Percentiles rank a stretch among this genome's conserved stretches.
Conservation (phyloP, 352 stramenopile species). For the Phytophthora sp. region DNA sequence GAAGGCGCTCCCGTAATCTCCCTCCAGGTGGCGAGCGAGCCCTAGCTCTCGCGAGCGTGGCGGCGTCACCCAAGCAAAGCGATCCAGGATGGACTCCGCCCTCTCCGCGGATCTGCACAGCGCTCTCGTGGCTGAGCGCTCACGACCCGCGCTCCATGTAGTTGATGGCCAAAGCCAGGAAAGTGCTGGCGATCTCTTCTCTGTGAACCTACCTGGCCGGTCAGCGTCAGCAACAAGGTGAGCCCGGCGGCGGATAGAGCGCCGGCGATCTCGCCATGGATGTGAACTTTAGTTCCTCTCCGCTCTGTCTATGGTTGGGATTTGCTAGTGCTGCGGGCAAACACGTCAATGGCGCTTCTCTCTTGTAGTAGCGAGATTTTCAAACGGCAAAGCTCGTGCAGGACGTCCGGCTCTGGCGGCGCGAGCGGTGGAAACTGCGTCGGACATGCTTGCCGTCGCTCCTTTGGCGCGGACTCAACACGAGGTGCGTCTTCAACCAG, state of each 20-base stretch:
- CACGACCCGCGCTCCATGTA: too few relatives aligned
- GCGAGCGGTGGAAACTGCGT: slow-evolving; percentile 1
- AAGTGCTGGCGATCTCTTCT: slow-evolving; percentile 16
- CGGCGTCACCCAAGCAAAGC: background rate
- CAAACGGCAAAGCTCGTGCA: slow-evolving; percentile 19
- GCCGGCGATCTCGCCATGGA: slow-evolving; percentile 5
- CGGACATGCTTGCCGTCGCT: background rate
- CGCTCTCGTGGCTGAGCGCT: background rate
- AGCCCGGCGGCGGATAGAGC: slow-evolving; percentile 3
- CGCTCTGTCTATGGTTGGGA: slow-evolving; percentile 20
- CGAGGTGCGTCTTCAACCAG: slow-evolving; percentile 17
- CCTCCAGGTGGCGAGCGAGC: too few relatives aligned
- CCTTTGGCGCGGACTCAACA: slow-evolving; percentile 27
- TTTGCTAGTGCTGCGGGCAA: slow-evolving; percentile 15
- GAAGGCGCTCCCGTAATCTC: too few relatives aligned
- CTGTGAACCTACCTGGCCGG: background rate
- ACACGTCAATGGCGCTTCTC: slow-evolving; percentile 1
- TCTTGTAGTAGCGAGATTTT: slow-evolving; percentile 4
- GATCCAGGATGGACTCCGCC: too few relatives aligned
- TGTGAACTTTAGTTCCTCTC: slow-evolving; percentile 13
- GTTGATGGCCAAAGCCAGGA: background rate
- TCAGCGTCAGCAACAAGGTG: background rate
- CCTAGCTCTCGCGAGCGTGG: too few relatives aligned
- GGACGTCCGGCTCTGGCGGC: slow-evolving; percentile 5
- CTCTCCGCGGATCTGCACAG: background rate